Evolutionary conservation across 352 stramenopile species (phyloP).

Genomic region (Globisporangium okanoganense): DNA sequence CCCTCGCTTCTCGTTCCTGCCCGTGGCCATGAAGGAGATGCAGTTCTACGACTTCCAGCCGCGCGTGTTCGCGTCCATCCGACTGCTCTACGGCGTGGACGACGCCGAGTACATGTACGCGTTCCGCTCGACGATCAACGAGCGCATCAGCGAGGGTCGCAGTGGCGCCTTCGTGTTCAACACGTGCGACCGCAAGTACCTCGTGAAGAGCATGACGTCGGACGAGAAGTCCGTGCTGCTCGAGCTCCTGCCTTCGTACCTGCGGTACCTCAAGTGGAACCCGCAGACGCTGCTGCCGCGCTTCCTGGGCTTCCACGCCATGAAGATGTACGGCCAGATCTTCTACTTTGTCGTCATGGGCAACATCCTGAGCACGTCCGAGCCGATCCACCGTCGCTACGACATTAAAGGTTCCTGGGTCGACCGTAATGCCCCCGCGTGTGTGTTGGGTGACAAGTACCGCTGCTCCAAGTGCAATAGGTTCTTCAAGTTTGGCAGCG

Average conservation of each 20-base stretch:
- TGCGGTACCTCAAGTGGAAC: slow-evolving; percentile 87
- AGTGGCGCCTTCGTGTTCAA: slow-evolving; percentile 90
- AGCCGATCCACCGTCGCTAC: slow-evolving; percentile 86
- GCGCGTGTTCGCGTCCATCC: slow-evolving; percentile 74
- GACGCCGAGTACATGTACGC: slow-evolving; percentile 77
- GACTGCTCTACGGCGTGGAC: slow-evolving; percentile 57
- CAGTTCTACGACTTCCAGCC: slow-evolving; percentile 87
- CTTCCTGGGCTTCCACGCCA: slow-evolving; percentile 87
- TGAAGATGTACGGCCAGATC: slow-evolving; percentile 91
- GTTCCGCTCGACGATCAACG: slow-evolving; percentile 83
- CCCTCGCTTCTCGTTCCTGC: slow-evolving; percentile 60
- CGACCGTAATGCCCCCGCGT: slow-evolving; percentile 77
- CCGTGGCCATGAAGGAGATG: slow-evolving; percentile 74
- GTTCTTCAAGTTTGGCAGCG: slow-evolving; percentile 74
- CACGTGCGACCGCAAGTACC: slow-evolving; percentile 83
- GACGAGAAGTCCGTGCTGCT: slow-evolving; percentile 81
- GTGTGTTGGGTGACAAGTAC: slow-evolving; percentile 71
- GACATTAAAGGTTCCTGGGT: slow-evolving; percentile 92
- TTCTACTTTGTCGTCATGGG: slow-evolving; percentile 93
- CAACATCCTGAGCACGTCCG: slow-evolving; percentile 83
- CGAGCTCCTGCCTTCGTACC: slow-evolving; percentile 75
- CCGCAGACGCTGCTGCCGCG: slow-evolving; percentile 82
- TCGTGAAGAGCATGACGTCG: slow-evolving; percentile 88
- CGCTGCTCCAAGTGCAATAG: slow-evolving; percentile 83
- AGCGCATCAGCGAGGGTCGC: slow-evolving; percentile 86